Base-by-base conservation (phyloP, 805 yeast genomes). In the Lachancea meyersii region DNA sequence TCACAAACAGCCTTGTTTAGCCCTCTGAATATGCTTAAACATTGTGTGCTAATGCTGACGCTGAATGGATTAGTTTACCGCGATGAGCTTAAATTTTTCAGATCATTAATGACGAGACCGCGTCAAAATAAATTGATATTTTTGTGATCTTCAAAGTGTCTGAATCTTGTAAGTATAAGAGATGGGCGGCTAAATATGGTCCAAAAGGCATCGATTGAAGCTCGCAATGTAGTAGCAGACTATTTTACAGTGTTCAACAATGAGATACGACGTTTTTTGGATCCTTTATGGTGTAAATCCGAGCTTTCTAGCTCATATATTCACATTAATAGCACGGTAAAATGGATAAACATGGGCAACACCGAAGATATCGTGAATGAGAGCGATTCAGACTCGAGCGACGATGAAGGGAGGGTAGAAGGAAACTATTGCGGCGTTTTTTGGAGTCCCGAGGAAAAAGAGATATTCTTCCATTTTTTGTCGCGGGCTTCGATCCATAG, bases 401-500 rank as follows among this genome's bases (percentile, higher is more conserved):
- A 47, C 3, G 37, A 47, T 2, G 27, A 40, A 7, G 31, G 37
- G 18, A 35, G 30, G 13, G 31, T 32, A 8, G 38, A 40, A 8
- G 37, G 28, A 5, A 38, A 40, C n/a, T 37, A 27, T 22, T 31
- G 17, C 16, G 67, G 67, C 7, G 48, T 46, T 9, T 40, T 45
- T 20, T 62, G 67, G 67, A 49, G 44, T 5, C 46, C 50, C 1
- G 27, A 41, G 7, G 67, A 62, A 42, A 62, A 62, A 43, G 45
- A 56, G n/a, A 28, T 49, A 2, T 62, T 62, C 39, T 62, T 62
- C 46, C 53, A 50, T 28, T 47, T 54, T 31, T 31, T 62, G 3
- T 52, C 58, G 14, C 35, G 67, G 16, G 56, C 51, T 39, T 54
- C 62, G 6, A 61, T 62, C 16, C 65, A 62, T 44, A 42, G 55